Conservation (phyloP, 768 basidiomycete species). For the Panellus pusillus region DNA sequence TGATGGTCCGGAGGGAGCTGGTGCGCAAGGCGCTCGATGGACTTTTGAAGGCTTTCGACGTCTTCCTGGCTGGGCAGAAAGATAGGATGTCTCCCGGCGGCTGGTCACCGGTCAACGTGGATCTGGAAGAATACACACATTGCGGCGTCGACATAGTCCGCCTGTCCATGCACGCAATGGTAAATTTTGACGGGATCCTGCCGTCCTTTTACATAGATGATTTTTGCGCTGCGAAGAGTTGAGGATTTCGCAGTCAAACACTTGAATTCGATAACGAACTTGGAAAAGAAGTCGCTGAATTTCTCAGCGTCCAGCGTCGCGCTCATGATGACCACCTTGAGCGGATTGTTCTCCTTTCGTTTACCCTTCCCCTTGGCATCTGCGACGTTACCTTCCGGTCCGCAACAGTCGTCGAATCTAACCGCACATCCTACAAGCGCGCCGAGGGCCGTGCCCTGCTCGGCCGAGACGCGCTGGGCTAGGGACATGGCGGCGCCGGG, state of each 20-base stretch:
- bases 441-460: slow-evolving; percentile 75
- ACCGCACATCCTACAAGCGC: slow-evolving; percentile 89
- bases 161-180: too few relatives aligned
- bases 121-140: too few relatives aligned
- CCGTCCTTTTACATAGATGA: too few relatives aligned
- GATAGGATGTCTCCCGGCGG: slow-evolving; percentile 88
- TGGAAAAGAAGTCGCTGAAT: too few relatives aligned
- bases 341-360: slow-evolving; percentile 50
- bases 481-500: slow-evolving; percentile 93
- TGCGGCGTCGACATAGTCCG: too few relatives aligned
- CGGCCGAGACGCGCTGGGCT: slow-evolving; percentile 85
- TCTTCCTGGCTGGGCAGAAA: slow-evolving; percentile 98
- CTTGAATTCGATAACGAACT: too few relatives aligned
- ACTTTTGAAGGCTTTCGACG: slow-evolving; percentile 83
- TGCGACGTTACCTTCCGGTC: slow-evolving; percentile 84
- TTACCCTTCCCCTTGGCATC: slow-evolving; percentile 62
- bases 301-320: too few relatives aligned
- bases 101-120: too few relatives aligned
- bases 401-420: slow-evolving; percentile 85
- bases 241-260: too few relatives aligned
- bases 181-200: too few relatives aligned
- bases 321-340: too few relatives aligned
- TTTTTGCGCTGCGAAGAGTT: too few relatives aligned
- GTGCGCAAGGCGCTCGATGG: slow-evolving; percentile 66
- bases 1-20: slow-evolving; percentile 60